phyloP scores from a whole-genome alignment of 495 filamentous ascomycete genomes.

The Sporormia fimetaria region DNA sequence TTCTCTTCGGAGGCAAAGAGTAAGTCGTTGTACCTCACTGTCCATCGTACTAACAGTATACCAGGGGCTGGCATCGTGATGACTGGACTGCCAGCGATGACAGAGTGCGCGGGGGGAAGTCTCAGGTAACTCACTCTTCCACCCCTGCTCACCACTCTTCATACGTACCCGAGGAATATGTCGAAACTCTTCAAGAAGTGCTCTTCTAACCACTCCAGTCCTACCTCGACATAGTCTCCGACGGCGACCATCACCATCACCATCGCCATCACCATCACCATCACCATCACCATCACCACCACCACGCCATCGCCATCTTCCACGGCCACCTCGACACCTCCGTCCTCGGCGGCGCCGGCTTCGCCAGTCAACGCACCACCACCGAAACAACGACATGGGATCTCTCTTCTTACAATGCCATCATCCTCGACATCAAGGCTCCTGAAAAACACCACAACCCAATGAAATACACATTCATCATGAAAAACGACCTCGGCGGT shows the following conservation, averaged over 20 bases:
- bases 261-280: no score
- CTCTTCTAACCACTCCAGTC: constrained; percentile 34
- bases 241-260: no score
- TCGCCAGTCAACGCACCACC: constrained; percentile 61
- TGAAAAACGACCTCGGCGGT: constrained; percentile 55
- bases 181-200: not conserved
- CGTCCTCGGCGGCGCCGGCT: constrained; percentile 72
- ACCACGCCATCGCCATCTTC: constrained; percentile 43
- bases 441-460: constrained; percentile 25
- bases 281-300: no score
- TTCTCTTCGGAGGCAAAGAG: constrained; percentile 42
- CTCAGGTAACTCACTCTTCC: constrained; percentile 24
- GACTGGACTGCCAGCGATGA: constrained; percentile 64
- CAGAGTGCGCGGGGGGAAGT: constrained; percentile 59
- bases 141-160: not conserved
- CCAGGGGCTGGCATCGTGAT: constrained; percentile 46
- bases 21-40: constrained; percentile 24
- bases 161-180: no score
- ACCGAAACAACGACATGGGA: constrained; percentile 30
- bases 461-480: constrained; percentile 54
- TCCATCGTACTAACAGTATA: not conserved
- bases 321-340: constrained; percentile 57
- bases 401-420: constrained; percentile 30
- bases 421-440: constrained; percentile 30
- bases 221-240: constrained; percentile 35